phyloP scores from a whole-genome alignment of 192 early-diverging fungal species.

The Spizellomyces punctatus region DNA sequence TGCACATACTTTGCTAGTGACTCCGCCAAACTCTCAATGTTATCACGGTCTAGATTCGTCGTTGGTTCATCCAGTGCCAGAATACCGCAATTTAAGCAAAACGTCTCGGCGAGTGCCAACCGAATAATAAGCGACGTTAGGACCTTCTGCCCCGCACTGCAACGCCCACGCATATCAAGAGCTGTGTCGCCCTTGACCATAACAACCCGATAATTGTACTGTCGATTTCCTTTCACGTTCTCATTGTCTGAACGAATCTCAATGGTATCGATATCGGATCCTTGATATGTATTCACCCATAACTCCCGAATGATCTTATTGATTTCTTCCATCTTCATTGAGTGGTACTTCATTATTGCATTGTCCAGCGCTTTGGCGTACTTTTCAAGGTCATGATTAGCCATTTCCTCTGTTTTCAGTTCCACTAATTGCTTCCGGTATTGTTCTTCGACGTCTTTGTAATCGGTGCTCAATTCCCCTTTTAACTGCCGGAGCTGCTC shows the following conservation, averaged over 20 bases:
- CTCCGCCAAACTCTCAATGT: conserved; percentile 83
- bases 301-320: conserved; percentile 96
- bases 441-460: conserved; percentile 71
- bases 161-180: conserved; percentile 92
- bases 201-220: conserved; percentile 91
- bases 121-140: conserved; percentile 95
- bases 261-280: conserved; percentile 92
- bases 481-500: conserved; percentile 64
- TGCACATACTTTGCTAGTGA: conserved; percentile 68
- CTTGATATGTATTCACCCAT: conserved; percentile 95
- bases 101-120: conserved; percentile 92
- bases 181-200: conserved; percentile 86
- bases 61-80: conserved; percentile 97
- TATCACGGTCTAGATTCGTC: conserved; percentile 89
- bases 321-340: conserved; percentile 94
- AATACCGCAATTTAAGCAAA: conserved; percentile 90
- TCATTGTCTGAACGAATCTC: conserved; percentile 93
- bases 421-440: conserved; percentile 71
- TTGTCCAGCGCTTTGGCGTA: conserved; percentile 82
- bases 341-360: conserved; percentile 86
- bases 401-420: conserved; percentile 79
- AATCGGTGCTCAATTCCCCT: conserved; percentile 71
- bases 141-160: conserved; percentile 96
- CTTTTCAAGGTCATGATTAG: conserved; percentile 77
- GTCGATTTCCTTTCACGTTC: conserved; percentile 63